These are phyloP conservation scores for Fusarium subtropicale DNA, from an alignment of 2,329 filamentous ascomycete genomes.

Conservation along the genomic window DNA sequence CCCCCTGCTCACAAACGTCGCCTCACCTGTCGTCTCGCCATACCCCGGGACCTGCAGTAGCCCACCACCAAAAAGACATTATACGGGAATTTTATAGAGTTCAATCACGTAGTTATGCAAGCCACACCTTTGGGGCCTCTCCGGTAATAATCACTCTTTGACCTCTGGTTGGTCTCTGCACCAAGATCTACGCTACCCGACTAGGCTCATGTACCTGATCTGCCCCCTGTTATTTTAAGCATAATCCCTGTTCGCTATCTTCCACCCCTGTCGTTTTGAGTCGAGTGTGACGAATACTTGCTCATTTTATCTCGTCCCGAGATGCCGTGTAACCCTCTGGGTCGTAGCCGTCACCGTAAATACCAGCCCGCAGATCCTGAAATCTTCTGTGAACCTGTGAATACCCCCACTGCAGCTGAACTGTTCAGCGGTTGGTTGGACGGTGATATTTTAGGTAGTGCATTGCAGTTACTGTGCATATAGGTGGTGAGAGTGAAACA, in stretches of 20 bases:
- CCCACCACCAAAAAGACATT: neutral
- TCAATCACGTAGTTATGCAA: conserved; percentile 9
- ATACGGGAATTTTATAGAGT: neutral
- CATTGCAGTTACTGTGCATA: neutral
- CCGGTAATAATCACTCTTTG: neutral
- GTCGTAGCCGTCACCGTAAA: conserved; percentile 2
- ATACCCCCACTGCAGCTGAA: neutral
- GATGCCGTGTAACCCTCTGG: conserved; percentile 22
- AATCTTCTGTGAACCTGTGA: neutral
- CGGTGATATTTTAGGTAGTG: neutral
- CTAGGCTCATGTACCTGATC: neutral
- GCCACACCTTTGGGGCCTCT: conserved; percentile 4
- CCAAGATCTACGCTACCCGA: conserved; percentile 18
- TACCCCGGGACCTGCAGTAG: conserved; percentile 43
- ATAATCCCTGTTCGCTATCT: too few species aligned
- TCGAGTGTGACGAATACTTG: neutral
- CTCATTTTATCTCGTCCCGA: conserved; percentile 5
- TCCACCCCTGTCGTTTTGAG: neutral
- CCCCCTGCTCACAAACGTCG: neutral
- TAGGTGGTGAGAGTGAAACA: neutral
- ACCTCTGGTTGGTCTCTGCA: neutral
- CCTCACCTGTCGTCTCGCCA: neutral
- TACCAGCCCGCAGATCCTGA: neutral
- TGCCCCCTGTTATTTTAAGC: neutral
- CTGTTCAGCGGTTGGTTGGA: neutral